phyloP scores from a whole-genome alignment of 1,139 yeast genomes.

The Magnusiomyces fungicola region DNA sequence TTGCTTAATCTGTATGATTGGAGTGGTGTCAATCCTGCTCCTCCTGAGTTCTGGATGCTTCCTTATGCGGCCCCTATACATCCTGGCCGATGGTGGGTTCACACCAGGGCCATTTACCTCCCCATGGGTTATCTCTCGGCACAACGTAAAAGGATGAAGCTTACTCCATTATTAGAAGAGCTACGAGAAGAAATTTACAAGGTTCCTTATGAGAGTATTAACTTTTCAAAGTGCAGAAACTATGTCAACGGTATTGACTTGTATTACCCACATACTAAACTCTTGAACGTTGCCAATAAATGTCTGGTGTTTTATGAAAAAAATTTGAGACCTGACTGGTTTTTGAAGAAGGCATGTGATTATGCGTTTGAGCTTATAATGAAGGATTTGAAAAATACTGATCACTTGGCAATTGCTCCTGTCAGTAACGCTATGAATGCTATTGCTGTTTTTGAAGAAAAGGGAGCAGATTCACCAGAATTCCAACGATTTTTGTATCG shows the following conservation, averaged over 20 bases:
- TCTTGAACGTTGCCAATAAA: slow-evolving; percentile 59
- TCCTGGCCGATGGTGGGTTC: slow-evolving; percentile 99
- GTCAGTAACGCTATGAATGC: slow-evolving; percentile 82
- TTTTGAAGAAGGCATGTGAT: slow-evolving; percentile 47
- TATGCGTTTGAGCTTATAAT: slow-evolving; percentile 55
- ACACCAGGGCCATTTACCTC: slow-evolving; percentile 84
- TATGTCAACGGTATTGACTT: slow-evolving; percentile 87
- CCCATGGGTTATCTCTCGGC: slow-evolving; percentile 80
- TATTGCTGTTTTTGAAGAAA: slow-evolving; percentile 58
- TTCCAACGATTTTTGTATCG: slow-evolving; percentile 52
- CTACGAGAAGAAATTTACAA: slow-evolving; percentile 73
- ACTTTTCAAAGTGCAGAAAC: slow-evolving; percentile 66
- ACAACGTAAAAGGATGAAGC: slow-evolving; percentile 46
- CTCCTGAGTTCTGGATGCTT: slow-evolving; percentile 87
- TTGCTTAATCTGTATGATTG: slow-evolving; percentile 75
- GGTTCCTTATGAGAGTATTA: slow-evolving; percentile 55
- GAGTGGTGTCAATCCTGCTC: slow-evolving; percentile 98
- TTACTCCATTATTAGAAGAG: slow-evolving; percentile 56
- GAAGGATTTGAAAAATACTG: slow-evolving; percentile 75
- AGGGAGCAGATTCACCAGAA: slow-evolving; percentile 60
- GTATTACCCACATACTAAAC: slow-evolving; percentile 80
- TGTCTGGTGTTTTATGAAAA: slow-evolving; percentile 58
- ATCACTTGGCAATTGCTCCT: slow-evolving; percentile 84
- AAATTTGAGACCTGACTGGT: slow-evolving; percentile 66
- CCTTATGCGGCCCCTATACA: slow-evolving; percentile 80